These are phyloP conservation scores for Macrocystidia cucumis DNA, from an alignment of 1,284 basidiomycete species.

Conservation along the genomic window DNA sequence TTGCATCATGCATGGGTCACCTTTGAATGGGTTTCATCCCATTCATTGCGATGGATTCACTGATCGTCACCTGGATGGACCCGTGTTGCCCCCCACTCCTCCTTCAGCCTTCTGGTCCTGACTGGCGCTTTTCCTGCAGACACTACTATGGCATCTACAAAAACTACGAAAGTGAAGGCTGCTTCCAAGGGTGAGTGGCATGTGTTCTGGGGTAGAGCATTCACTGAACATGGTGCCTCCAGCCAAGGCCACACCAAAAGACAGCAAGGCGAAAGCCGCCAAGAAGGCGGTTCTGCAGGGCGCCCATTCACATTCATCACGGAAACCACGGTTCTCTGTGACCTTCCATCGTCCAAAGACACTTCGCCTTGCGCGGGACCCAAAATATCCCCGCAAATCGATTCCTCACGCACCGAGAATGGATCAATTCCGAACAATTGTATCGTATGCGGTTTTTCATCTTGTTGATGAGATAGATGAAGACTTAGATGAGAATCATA, in stretches of 20 bases:
- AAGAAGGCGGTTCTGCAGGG: conserved; percentile 97
- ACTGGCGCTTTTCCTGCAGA: neutral
- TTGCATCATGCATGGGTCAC: too few relatives aligned
- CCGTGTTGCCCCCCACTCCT: neutral
- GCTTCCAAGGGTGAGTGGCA: conserved; percentile 36
- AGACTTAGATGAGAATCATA: conserved; percentile 15
- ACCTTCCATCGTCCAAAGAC: conserved; percentile 98
- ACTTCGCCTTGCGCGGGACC: conserved; percentile 76
- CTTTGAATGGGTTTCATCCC: too few relatives aligned
- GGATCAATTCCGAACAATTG: conserved; percentile 95
- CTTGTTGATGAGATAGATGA: conserved; percentile 2
- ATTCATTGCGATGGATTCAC: too few relatives aligned
- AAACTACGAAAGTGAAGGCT: conserved; percentile 55
- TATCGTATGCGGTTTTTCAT: conserved; percentile 49
- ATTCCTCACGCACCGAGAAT: conserved; percentile 93
- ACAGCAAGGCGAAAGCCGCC: conserved; percentile 85
- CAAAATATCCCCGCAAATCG: conserved; percentile 93
- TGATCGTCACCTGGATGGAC: too few relatives aligned
- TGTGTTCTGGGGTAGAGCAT: conserved; percentile 4
- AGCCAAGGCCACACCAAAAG: conserved; percentile 32
- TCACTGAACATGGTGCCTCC: too few relatives aligned
- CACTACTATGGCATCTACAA: conserved; percentile 50
- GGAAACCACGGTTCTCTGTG: conserved; percentile 84
- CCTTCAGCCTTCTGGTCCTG: neutral
- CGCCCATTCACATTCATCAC: conserved; percentile 63